These are phyloP conservation scores for Brassica incana DNA, from an alignment of 345 rosid species.

Conservation along the genomic window DNA sequence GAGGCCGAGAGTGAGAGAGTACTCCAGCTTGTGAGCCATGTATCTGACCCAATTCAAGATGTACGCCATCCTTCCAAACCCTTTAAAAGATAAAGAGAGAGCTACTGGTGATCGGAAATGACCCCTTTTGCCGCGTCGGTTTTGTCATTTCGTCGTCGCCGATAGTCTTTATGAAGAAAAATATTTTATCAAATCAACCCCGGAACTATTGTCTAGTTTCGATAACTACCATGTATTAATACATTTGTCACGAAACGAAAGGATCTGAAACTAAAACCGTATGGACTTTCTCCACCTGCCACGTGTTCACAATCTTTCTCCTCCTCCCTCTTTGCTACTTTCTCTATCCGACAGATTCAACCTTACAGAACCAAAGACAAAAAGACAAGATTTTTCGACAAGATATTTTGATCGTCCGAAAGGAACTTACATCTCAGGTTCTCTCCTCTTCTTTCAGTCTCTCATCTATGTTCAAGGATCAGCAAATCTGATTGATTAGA, in stretches of 20 bases:
- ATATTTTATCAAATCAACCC: not conserved
- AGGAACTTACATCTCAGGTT: constrained; percentile 17
- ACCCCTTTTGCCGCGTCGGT: constrained; percentile 27
- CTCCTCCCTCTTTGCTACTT: not conserved
- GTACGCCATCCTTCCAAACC: constrained; percentile 52
- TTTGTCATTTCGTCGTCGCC: constrained; percentile 29
- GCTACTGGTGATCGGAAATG: not conserved
- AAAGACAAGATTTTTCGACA: not conserved
- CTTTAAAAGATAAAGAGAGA: not conserved
- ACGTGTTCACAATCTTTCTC: constrained; percentile 26
- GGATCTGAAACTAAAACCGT: not conserved
- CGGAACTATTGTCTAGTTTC: not conserved
- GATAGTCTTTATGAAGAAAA: constrained; percentile 8
- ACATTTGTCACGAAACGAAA: not conserved
- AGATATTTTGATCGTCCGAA: constrained; percentile 17
- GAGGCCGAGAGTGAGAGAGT: constrained; percentile 59
- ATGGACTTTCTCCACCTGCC: constrained; percentile 23
- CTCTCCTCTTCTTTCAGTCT: not conserved
- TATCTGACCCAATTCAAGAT: constrained; percentile 73
- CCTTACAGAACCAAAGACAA: not conserved
- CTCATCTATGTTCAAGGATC: not conserved
- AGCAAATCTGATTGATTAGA: constrained; percentile 3
- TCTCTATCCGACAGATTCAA: constrained; percentile 31
- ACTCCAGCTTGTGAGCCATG: constrained; percentile 67
- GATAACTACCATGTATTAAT: not conserved